A percentile compares a stretch with the other conserved stretches of the same genome.
Evolutionary conservation across 1,139 yeast species (phyloP).

Genomic region (Pichia terricola): DNA sequence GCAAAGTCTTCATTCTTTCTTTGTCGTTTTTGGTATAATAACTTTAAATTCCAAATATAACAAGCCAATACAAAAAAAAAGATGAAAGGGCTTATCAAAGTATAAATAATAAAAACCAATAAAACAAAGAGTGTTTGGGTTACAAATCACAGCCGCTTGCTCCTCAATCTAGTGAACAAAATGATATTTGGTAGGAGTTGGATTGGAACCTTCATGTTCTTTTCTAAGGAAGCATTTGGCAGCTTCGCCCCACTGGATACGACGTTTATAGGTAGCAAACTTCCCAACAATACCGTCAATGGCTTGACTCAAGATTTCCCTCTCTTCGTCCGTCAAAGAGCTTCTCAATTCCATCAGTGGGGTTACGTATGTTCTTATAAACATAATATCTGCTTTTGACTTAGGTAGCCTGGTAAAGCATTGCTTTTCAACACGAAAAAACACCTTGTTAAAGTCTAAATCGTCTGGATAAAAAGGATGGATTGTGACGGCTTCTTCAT

Average conservation of each 20-base stretch:
- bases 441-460: constrained; percentile 47
- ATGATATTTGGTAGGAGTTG: constrained; percentile 13
- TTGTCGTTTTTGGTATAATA: too few species aligned
- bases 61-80: too few species aligned
- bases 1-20: too few species aligned
- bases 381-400: constrained; percentile 44
- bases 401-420: constrained; percentile 48
- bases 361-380: constrained; percentile 55
- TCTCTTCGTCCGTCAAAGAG: constrained; percentile 33
- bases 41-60: too few species aligned
- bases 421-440: constrained; percentile 56
- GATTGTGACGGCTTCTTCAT: constrained; percentile 17
- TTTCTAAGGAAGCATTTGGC: constrained; percentile 20
- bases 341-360: constrained; percentile 45
- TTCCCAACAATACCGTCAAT: constrained; percentile 22
- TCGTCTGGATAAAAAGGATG: constrained; percentile 31
- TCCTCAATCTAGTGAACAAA: constrained; percentile 5
- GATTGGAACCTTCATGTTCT: constrained; percentile 20
- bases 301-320: constrained; percentile 42
- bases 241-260: constrained; percentile 24
- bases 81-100: too few species aligned
- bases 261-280: constrained; percentile 20
- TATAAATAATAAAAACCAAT: too few species aligned
- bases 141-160: too few species aligned
- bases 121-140: too few species aligned